Evolutionary conservation across 139 green algal species (phyloP), one percentile per base, ranked within the genome.

Genomic region (Chlamydomonas sphaeroides): DNA sequence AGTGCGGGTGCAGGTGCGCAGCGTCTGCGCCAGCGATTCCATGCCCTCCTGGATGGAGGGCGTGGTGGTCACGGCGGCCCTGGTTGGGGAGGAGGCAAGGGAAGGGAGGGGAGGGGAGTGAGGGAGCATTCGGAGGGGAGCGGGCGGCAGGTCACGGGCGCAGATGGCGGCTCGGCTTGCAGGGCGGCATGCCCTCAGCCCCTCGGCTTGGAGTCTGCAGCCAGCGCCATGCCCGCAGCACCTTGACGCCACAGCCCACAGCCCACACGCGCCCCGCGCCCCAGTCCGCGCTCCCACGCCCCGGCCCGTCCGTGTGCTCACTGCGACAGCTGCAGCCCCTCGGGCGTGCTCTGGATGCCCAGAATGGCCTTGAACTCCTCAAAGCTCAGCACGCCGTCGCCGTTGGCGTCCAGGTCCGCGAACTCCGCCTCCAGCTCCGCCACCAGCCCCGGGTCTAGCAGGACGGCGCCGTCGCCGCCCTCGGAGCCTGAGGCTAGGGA

Each of bases 281-380:
- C n/a, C n/a, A n/a, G n/a, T n/a, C n/a, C n/a, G n/a, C n/a, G n/a
- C n/a, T n/a, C 56, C 56, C 56, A 30, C 11, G 11, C 56, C 56
- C 56, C 56, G 56, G 6, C 56, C 56, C 23, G 26, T 68, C 30
- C n/a, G n/a, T n/a, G 10, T 51, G 32, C 73, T 57, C 61, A 81
- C 74, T 71, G 59, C 20, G 41, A 26, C 5, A 81, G 74, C 74
- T 65, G 65, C 30, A 81, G 74, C 25, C 74, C 74, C 74, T 81
- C 74, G 20, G 74, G 74, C n/a, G 74, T 81, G n/a, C 41, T 63
- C 59, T 71, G 59, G 42, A 81, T 81, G n/a, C 85, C 72, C 79
- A 92, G 59, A n/a, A 85, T 87, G 23, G 84, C 65, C n/a, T 79
- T 73, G 68, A 89, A 92, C 75, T 92, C 88, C 26, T 92, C 88